Conservation (phyloP, 2,329 filamentous ascomycete species). For the Fusarium cicatricum region DNA sequence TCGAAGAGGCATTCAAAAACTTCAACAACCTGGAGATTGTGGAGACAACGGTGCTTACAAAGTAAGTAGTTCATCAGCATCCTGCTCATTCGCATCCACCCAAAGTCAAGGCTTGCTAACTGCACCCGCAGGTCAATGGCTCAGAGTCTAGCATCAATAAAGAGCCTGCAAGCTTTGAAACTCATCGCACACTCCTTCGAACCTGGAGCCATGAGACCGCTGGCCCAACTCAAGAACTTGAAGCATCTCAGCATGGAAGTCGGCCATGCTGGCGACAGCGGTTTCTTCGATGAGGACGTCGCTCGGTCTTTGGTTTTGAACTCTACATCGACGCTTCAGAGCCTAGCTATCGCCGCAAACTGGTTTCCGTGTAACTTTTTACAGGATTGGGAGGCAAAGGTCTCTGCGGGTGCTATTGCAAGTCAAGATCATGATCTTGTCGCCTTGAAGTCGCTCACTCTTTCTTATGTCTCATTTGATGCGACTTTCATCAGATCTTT, state of each 20-base stretch:
- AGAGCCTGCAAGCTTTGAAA: constrained; percentile 21
- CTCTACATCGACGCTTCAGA: constrained; percentile 26
- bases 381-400: background rate
- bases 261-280: too few species aligned
- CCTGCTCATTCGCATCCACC: too few species aligned
- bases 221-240: constrained; percentile 22
- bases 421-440: background rate
- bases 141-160: constrained; percentile 11
- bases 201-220: background rate
- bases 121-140: constrained; percentile 15
- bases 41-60: constrained; percentile 8
- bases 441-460: constrained; percentile 13
- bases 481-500: background rate
- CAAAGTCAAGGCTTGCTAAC: constrained; percentile 8
- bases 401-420: background rate
- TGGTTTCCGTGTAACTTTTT: background rate
- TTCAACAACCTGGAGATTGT: constrained; percentile 28
- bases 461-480: background rate
- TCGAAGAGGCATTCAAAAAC: constrained; percentile 28
- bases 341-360: background rate
- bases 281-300: too few species aligned
- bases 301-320: constrained; percentile 13
- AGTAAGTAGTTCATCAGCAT: constrained; percentile 6
- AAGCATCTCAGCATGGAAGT: constrained; percentile 20
- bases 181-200: background rate